A percentile compares a stretch with the other conserved stretches of the same genome.
Evolutionary conservation across 108 stramenopile species (phyloP).

Genomic region (Nitzschia palea): DNA sequence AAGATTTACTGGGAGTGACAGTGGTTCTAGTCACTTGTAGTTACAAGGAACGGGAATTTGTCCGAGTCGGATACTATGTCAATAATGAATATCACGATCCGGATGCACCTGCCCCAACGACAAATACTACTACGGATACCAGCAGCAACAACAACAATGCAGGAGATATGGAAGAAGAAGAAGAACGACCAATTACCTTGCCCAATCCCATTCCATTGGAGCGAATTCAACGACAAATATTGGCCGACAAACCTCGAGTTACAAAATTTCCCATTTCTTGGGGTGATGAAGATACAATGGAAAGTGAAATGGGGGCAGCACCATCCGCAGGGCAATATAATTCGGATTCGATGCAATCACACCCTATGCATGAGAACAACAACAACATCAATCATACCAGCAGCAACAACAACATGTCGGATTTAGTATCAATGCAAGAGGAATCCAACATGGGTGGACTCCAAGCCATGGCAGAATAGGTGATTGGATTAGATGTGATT

Average conservation of each 20-base stretch:
- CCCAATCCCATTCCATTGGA: conserved; percentile 60
- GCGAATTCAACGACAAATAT: conserved; percentile 79
- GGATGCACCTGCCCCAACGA: conserved; percentile 20
- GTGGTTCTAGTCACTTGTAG: conserved; percentile 96
- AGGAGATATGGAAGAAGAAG: conserved; percentile 3
- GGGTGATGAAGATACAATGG: conserved; percentile 53
- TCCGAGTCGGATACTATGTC: conserved; percentile 99
- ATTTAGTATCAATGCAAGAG: conserved; percentile 40
- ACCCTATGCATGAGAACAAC: not conserved
- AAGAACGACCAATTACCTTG: conserved; percentile 12
- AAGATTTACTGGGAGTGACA: conserved; percentile 95
- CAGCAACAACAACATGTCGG: conserved; percentile 3
- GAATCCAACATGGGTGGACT: conserved; percentile 28
- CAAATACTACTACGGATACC: not conserved
- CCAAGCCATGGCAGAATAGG: conserved; percentile 1
- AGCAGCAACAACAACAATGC: not conserved
- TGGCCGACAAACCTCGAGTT: conserved; percentile 96
- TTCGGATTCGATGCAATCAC: not conserved
- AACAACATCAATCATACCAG: not conserved
- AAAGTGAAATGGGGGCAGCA: not conserved
- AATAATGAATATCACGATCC: conserved; percentile 93
- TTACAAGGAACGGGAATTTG: conserved; percentile 94
- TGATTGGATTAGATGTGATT: no score
- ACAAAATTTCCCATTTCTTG: conserved; percentile 95
- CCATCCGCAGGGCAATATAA: not conserved